A percentile compares a stretch with the other conserved stretches of the same genome.
Evolutionary conservation across 306 rosid genomes (phyloP).

Genomic region (Ceratonia siliqua): DNA sequence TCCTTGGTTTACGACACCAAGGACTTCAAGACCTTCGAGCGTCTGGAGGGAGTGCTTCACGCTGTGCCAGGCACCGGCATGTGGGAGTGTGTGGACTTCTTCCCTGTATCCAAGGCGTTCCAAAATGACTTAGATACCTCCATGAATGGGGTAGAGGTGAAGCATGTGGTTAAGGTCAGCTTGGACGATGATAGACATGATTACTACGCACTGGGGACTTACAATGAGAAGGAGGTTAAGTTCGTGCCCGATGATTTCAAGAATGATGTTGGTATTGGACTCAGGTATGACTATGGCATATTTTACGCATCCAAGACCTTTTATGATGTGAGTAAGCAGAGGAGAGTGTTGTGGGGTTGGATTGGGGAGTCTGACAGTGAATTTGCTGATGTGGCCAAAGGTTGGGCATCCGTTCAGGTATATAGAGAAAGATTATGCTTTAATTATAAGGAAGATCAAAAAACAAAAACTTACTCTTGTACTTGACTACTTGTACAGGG

Average conservation of each 20-base stretch:
- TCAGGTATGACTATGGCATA: constrained; percentile 75
- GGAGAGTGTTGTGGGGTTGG: constrained; percentile 97
- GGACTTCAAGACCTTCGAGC: constrained; percentile 65
- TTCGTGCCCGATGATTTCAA: constrained; percentile 56
- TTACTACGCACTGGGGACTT: constrained; percentile 77
- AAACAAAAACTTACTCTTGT: neutral
- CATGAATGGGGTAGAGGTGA: constrained; percentile 51
- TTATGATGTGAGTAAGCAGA: constrained; percentile 51
- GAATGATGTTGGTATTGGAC: constrained; percentile 75
- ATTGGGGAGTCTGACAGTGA: constrained; percentile 88
- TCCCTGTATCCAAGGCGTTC: constrained; percentile 48
- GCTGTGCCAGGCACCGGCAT: constrained; percentile 75
- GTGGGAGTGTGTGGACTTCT: constrained; percentile 96
- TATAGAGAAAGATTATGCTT: too few species aligned
- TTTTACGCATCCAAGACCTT: constrained; percentile 90
- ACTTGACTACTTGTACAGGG: constrained; percentile 44
- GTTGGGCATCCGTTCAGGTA: constrained; percentile 93
- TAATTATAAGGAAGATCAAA: too few species aligned
- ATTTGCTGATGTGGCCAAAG: constrained; percentile 70
- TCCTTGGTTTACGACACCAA: constrained; percentile 68
- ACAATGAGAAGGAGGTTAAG: constrained; percentile 55
- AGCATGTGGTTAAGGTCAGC: constrained; percentile 79
- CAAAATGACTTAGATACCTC: constrained; percentile 67
- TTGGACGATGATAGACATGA: constrained; percentile 73
- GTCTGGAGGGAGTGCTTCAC: constrained; percentile 49